phyloP scores from a whole-genome alignment of 805 yeast species.

The Yamadazyma kitorensis region DNA sequence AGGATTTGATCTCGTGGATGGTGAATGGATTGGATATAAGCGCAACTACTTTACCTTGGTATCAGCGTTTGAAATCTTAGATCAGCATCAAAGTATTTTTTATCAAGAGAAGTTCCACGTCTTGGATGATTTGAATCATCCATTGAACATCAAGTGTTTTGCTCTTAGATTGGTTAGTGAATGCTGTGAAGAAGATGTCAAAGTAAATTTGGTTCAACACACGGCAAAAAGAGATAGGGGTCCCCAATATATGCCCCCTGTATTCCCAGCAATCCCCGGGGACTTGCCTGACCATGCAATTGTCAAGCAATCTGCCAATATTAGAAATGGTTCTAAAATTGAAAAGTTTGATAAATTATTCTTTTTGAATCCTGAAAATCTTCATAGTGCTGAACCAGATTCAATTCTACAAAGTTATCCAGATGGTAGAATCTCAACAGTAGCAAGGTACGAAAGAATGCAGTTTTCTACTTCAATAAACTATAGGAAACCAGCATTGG shows the following conservation, averaged over 20 bases:
- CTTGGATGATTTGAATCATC: slow-evolving; percentile 17
- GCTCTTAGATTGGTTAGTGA: slow-evolving; percentile 52
- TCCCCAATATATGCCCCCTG: slow-evolving; percentile 60
- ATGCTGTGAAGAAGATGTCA: slow-evolving; percentile 48
- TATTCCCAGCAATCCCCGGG: slow-evolving; percentile 56
- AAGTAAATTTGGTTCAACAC: slow-evolving; percentile 57
- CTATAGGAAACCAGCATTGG: slow-evolving; percentile 40
- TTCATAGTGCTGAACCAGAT: background rate
- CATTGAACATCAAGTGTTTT: slow-evolving; percentile 41
- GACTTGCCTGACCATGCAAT: slow-evolving; percentile 54
- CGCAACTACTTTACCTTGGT: slow-evolving; percentile 68
- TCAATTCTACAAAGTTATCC: slow-evolving; percentile 46
- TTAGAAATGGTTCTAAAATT: slow-evolving; percentile 53
- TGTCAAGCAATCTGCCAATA: slow-evolving; percentile 59
- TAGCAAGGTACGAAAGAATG: slow-evolving; percentile 65
- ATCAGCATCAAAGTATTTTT: slow-evolving; percentile 26
- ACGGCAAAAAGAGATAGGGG: slow-evolving; percentile 75
- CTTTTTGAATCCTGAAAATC: slow-evolving; percentile 27
- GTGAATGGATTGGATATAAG: slow-evolving; percentile 68
- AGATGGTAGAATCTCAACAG: slow-evolving; percentile 45
- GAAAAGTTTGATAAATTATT: slow-evolving; percentile 52
- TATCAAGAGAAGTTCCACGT: slow-evolving; percentile 32
- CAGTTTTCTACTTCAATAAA: slow-evolving; percentile 61
- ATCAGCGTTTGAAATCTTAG: slow-evolving; percentile 44
- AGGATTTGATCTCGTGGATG: slow-evolving; percentile 52